Evolutionary conservation across 2,329 filamentous ascomycete genomes (phyloP).

Genomic region (Trichoderma sp.): DNA sequence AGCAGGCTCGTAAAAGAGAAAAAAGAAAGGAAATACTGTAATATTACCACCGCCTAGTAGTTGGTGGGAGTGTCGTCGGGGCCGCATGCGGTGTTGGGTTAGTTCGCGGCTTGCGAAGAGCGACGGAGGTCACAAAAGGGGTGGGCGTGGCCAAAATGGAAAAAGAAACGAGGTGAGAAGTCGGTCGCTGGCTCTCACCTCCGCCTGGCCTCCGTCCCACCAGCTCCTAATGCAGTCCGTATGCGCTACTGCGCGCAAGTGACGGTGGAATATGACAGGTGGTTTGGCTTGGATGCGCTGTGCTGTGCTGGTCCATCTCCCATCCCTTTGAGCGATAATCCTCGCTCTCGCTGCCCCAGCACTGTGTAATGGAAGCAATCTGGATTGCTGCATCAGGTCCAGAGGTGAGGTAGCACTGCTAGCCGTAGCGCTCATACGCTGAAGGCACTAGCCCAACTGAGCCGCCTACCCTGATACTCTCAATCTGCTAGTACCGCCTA

Average conservation of each 20-base stretch:
- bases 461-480: neutral
- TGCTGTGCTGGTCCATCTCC: neutral
- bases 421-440: neutral
- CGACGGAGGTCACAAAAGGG: slow-evolving; percentile 2
- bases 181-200: slow-evolving; percentile 6
- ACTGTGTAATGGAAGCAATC: neutral
- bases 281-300: neutral
- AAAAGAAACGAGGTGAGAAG: slow-evolving; percentile 12
- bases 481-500: neutral
- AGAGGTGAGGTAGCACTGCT: neutral
- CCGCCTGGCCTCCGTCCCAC: neutral
- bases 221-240: neutral
- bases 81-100: slow-evolving; percentile 4
- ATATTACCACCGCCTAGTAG: neutral
- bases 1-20: neutral
- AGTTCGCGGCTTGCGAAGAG: neutral
- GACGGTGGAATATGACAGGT: slow-evolving; percentile 9
- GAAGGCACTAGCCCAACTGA: neutral
- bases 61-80: slow-evolving; percentile 1
- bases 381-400: neutral
- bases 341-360: neutral
- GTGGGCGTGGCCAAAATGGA: slow-evolving; percentile 3
- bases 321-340: neutral
- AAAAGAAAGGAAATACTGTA: neutral
- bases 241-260: slow-evolving; percentile 9